Conservation (phyloP, 192 early-diverging fungal genomes). For the Backusella morwellensis region DNA sequence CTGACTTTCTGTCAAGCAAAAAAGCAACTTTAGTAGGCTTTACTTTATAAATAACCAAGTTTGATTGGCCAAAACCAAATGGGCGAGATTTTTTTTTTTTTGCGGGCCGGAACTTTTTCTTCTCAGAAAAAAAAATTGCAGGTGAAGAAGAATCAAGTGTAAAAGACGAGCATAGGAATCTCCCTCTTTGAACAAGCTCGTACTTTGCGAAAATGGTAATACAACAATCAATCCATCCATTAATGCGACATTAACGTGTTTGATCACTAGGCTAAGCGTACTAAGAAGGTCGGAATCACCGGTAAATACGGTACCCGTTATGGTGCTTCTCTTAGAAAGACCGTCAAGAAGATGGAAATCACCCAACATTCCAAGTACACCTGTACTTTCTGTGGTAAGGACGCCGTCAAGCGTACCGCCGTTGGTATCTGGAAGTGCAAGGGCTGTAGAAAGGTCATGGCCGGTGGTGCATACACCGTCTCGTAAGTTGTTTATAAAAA, state of each 20-base stretch:
- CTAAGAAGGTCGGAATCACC: slow-evolving; percentile 97
- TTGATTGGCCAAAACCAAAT: background rate
- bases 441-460: slow-evolving; percentile 91
- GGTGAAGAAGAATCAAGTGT: background rate
- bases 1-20: no score
- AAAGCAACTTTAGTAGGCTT: no score
- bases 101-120: background rate
- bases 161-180: background rate
- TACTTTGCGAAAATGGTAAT: slow-evolving; percentile 16
- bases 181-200: slow-evolving; percentile 12
- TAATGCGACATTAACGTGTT: background rate
- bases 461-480: slow-evolving; percentile 55
- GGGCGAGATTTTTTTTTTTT: background rate
- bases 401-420: slow-evolving; percentile 88
- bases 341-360: slow-evolving; percentile 98
- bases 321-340: slow-evolving; percentile 99
- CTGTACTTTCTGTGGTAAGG: slow-evolving; percentile 99
- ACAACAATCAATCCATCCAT: slow-evolving; percentile 26
- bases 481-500: slow-evolving; percentile 27
- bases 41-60: background rate
- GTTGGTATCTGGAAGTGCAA: slow-evolving; percentile 99
- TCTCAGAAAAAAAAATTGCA: background rate
- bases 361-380: slow-evolving; percentile 99
- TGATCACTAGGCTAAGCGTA: slow-evolving; percentile 78
- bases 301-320: slow-evolving; percentile 99